Evolutionary conservation across 106 monocot genomes (phyloP).

Genomic region (Vanilla planifolia): DNA sequence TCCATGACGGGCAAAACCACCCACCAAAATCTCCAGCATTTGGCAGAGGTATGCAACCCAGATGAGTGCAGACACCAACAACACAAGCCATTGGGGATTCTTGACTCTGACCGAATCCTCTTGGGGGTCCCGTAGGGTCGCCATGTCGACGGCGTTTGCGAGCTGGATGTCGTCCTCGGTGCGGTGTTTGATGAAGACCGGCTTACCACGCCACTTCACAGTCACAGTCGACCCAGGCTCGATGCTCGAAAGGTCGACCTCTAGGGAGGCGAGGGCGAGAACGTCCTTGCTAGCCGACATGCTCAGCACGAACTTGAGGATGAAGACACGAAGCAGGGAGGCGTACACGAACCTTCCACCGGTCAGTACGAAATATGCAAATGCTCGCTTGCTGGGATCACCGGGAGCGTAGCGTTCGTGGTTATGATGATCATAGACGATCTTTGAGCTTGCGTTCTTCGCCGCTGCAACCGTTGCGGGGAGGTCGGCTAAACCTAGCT

Average conservation of each 20-base stretch:
- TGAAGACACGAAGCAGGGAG: constrained; percentile 34
- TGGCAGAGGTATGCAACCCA: constrained; percentile 40
- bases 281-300: constrained; percentile 43
- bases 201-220: constrained; percentile 46
- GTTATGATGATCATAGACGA: constrained; percentile 48
- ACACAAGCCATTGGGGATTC: constrained; percentile 37
- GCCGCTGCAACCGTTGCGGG: constrained; percentile 36
- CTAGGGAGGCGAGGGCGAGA: constrained; percentile 36
- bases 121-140: constrained; percentile 32
- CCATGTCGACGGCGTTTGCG: constrained; percentile 26
- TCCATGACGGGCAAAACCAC: constrained; percentile 49
- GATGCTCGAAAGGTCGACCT: constrained; percentile 44
- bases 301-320: constrained; percentile 38
- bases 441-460: constrained; percentile 48
- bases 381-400: constrained; percentile 57
- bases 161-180: constrained; percentile 35
- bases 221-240: constrained; percentile 40
- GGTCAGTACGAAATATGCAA: constrained; percentile 48
- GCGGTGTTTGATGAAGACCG: constrained; percentile 36
- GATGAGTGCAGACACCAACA: constrained; percentile 35
- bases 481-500: constrained; percentile 14
- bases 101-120: constrained; percentile 27
- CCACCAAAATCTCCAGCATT: constrained; percentile 38
- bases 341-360: constrained; percentile 64
- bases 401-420: constrained; percentile 53